Evolutionary conservation across 805 yeast genomes (phyloP), one percentile per base, ranked within the genome.

Genomic region (Ogataea henricii): DNA sequence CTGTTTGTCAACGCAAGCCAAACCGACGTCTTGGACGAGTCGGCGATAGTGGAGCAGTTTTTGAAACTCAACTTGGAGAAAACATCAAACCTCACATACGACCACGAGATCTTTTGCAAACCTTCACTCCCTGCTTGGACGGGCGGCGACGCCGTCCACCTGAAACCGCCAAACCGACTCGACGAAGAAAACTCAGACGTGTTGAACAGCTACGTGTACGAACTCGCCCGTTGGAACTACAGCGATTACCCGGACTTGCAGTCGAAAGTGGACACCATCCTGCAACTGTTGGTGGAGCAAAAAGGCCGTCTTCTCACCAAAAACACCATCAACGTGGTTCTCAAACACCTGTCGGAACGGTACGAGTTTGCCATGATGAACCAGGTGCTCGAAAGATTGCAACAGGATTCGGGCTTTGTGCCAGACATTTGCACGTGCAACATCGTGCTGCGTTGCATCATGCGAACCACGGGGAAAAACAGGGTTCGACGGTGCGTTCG

Each of bases 381-480:
- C 9, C 14, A 13, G 12, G 37, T 52, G 7, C 16, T 48, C 14
- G 21, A 23, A 7, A 35, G n/a, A 7, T 39, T 46, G 48, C 27
- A 29, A 29, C 6, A 38, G 13, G 25, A 35, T 17, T 4, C 9
- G 30, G 32, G 26, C 3, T 7, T 46, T 6, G 23, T 38, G 23
- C 55, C 53, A 2, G 40, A 46, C 27, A 43, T 48, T 6, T 27
- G 30, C 8, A 46, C 51, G 17, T 56, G 39, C 38, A 56, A 56
- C 36, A 48, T 53, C 9, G 25, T 53, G 2, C 34, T 56, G 20
- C 35, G 35, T 12, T 29, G 54, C 4, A 38, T 32, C 4, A n/a
- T 56, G 35, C 17, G 39, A 12, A 25, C 55, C 9, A 33, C 33
- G 2, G 37, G 48, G 13, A 44, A 29, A 27, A 34, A 49, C 18